Evolutionary conservation across 306 rosid genomes (phyloP).

Genomic region (Castanea sativa): DNA sequence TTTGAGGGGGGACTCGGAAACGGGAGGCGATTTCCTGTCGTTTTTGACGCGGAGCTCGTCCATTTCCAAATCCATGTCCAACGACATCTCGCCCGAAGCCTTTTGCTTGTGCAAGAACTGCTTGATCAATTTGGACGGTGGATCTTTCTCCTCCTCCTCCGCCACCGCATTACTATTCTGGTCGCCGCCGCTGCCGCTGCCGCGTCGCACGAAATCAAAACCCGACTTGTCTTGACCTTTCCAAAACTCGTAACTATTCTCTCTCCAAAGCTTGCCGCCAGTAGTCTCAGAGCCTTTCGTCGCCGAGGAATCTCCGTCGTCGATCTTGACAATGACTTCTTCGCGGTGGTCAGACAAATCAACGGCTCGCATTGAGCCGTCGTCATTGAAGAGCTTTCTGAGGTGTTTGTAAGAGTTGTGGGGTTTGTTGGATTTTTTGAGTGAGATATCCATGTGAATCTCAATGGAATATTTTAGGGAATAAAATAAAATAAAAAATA

Average conservation of each 20-base stretch:
- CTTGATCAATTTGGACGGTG: constrained; percentile 74
- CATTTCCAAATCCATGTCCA: constrained; percentile 97
- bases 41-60: constrained; percentile 54
- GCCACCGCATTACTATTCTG: too few relatives aligned
- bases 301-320: constrained; percentile 26
- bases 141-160: constrained; percentile 42
- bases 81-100: constrained; percentile 61
- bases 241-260: constrained; percentile 60
- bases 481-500: too few relatives aligned
- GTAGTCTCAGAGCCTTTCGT: background rate
- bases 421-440: constrained; percentile 56
- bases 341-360: background rate
- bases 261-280: constrained; percentile 42
- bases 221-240: constrained; percentile 1
- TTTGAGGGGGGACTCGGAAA: constrained; percentile 51
- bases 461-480: background rate
- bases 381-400: constrained; percentile 26
- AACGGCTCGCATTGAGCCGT: constrained; percentile 18
- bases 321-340: constrained; percentile 61
- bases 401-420: constrained; percentile 35
- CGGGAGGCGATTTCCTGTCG: constrained; percentile 32
- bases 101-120: constrained; percentile 66
- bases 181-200: background rate
- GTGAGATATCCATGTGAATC: constrained; percentile 52
- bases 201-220: constrained; percentile 41